Evolutionary conservation across 495 filamentous ascomycete genomes (phyloP).

Genomic region (Letharia lupina): DNA sequence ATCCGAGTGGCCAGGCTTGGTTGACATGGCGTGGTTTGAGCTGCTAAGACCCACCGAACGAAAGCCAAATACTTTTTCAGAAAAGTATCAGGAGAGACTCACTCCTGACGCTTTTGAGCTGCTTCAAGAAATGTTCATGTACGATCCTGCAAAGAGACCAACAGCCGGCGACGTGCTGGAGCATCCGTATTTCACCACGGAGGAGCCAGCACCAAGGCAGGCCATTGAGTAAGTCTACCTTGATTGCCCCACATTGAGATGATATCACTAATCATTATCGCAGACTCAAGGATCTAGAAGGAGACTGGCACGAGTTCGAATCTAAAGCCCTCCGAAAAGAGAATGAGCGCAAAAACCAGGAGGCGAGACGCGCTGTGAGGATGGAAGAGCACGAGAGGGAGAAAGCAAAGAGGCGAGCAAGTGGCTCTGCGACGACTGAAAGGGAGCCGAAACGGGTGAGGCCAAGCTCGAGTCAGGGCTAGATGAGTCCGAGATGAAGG

Average conservation of each 20-base stretch:
- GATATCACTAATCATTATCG: constrained; percentile 26
- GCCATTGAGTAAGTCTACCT: constrained; percentile 67
- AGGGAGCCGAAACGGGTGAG: constrained; percentile 22
- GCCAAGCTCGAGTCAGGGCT: constrained; percentile 21
- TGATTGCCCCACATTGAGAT: constrained; percentile 8
- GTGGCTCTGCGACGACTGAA: constrained; percentile 20
- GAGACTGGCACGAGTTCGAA: constrained; percentile 99
- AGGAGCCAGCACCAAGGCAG: constrained; percentile 70
- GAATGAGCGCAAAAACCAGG: constrained; percentile 70
- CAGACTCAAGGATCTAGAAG: constrained; percentile 74
- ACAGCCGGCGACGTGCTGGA: constrained; percentile 76
- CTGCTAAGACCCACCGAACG: constrained; percentile 70
- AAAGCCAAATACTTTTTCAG: constrained; percentile 68
- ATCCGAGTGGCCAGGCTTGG: constrained; percentile 75
- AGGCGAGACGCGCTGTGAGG: constrained; percentile 49
- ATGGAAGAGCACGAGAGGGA: constrained; percentile 42
- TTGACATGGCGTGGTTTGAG: constrained; percentile 94
- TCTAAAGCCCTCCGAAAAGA: constrained; percentile 90
- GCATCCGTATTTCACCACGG: constrained; percentile 80
- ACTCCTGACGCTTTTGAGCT: constrained; percentile 76
- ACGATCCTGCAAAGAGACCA: constrained; percentile 78
- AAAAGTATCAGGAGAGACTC: constrained; percentile 66
- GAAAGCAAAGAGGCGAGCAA: constrained; percentile 42
- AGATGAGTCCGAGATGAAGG: constrained; percentile 17
- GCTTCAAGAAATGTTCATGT: constrained; percentile 71